Percentiles rank a stretch among this genome's conserved stretches.
phyloP scores from a whole-genome alignment of 768 basidiomycete genomes.

The Chalciporus piperatus region DNA sequence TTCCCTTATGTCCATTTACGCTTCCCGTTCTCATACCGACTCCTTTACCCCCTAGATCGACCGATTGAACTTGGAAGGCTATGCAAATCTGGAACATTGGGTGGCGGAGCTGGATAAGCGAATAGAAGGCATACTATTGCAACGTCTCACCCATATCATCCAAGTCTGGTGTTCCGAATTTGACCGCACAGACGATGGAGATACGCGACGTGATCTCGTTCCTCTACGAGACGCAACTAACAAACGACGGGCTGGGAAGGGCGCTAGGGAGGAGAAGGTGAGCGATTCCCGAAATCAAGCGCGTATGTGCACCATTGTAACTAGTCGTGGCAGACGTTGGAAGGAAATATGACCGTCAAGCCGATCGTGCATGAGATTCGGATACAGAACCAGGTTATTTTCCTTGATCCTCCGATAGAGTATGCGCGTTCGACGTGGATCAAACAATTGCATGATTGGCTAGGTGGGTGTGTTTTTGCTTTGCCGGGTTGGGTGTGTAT shows the following conservation, averaged over 20 bases:
- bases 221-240: slow-evolving; percentile 53
- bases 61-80: slow-evolving; percentile 92
- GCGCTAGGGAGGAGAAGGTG: slow-evolving; percentile 78
- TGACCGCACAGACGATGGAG: slow-evolving; percentile 68
- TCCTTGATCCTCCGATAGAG: slow-evolving; percentile 97
- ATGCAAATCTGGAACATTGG: slow-evolving; percentile 91
- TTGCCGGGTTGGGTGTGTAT: background rate
- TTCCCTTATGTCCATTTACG: too few species aligned
- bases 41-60: slow-evolving; percentile 60
- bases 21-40: too few species aligned
- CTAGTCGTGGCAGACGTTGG: slow-evolving; percentile 51
- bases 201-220: slow-evolving; percentile 51
- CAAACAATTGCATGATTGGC: slow-evolving; percentile 83
- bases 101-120: slow-evolving; percentile 78
- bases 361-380: slow-evolving; percentile 94
- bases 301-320: background rate
- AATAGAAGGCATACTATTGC: slow-evolving; percentile 78
- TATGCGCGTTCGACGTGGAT: slow-evolving; percentile 90
- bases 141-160: slow-evolving; percentile 73
- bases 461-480: slow-evolving; percentile 47
- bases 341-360: slow-evolving; percentile 72
- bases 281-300: slow-evolving; percentile 3
- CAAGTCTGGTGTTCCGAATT: slow-evolving; percentile 90
- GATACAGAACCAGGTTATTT: slow-evolving; percentile 99
- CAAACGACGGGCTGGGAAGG: slow-evolving; percentile 69